A percentile compares a stretch with the other conserved stretches of the same genome.
Conservation (phyloP, 352 stramenopile genomes). For the Pilasporangium apinafurcum region DNA sequence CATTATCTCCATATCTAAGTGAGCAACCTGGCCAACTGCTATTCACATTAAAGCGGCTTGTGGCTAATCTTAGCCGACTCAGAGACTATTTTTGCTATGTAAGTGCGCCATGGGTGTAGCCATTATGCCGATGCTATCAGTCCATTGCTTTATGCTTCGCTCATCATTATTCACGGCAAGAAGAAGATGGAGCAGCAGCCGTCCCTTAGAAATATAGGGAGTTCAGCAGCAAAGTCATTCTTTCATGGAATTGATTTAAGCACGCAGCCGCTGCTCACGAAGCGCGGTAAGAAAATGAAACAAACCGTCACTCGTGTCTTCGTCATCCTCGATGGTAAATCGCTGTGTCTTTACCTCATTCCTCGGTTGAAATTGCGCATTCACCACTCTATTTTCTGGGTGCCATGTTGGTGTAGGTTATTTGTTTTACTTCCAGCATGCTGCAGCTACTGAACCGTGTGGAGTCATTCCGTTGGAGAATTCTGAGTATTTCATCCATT, state of each 20-base stretch:
- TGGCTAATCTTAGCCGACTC: too few relatives aligned
- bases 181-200: constrained; percentile 2
- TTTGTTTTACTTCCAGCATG: constrained; percentile 75
- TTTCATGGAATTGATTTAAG: constrained; percentile 63
- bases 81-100: too few relatives aligned
- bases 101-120: too few relatives aligned
- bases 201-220: constrained; percentile 2
- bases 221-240: too few relatives aligned
- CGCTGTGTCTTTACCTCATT: not conserved
- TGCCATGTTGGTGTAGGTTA: constrained; percentile 34
- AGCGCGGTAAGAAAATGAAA: constrained; percentile 56
- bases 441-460: constrained; percentile 37
- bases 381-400: not conserved
- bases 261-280: constrained; percentile 65
- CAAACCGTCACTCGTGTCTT: constrained; percentile 72
- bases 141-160: not conserved
- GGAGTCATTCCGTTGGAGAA: constrained; percentile 57
- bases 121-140: too few relatives aligned
- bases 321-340: constrained; percentile 60
- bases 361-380: not conserved
- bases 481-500: constrained; percentile 65
- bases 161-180: not conserved
- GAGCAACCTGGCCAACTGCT: too few relatives aligned
- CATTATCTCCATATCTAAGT: too few relatives aligned
- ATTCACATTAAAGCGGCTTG: too few relatives aligned